A percentile compares a stretch with the other conserved stretches of the same genome.
Evolutionary conservation across 2,329 filamentous ascomycete species (phyloP).

Genomic region (Incumbomyces delicatus): DNA sequence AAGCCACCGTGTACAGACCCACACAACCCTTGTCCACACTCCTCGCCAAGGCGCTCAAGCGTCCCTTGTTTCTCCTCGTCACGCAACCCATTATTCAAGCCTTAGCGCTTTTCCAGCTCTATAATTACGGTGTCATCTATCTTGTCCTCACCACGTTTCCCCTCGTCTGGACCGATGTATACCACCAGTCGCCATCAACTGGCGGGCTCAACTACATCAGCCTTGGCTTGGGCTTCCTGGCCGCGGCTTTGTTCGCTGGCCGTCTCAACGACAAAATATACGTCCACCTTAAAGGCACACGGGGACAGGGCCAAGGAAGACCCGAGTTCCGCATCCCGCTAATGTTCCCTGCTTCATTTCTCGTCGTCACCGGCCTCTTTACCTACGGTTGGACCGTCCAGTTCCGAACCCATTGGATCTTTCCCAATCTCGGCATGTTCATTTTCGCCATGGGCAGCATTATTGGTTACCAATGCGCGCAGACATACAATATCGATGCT

Average conservation of each 20-base stretch:
- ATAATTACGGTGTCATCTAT: not conserved
- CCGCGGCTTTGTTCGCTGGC: constrained; percentile 23
- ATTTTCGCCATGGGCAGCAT: constrained; percentile 42
- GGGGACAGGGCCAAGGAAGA: constrained; percentile 32
- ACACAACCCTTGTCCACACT: constrained; percentile 17
- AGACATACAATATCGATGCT: constrained; percentile 35
- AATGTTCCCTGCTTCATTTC: constrained; percentile 34
- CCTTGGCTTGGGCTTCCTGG: constrained; percentile 52
- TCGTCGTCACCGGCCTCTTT: constrained; percentile 42
- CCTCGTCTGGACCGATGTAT: constrained; percentile 45
- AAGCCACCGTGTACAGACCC: constrained; percentile 33
- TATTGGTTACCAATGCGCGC: constrained; percentile 34
- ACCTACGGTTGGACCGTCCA: constrained; percentile 43
- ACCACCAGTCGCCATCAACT: constrained; percentile 47
- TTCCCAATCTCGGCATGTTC: constrained; percentile 41
- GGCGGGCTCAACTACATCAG: constrained; percentile 58
- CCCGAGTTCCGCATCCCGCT: constrained; percentile 36
- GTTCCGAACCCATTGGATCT: constrained; percentile 34
- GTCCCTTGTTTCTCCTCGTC: constrained; percentile 44
- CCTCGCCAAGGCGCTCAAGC: constrained; percentile 32
- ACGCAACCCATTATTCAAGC: constrained; percentile 51
- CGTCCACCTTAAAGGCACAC: constrained; percentile 19
- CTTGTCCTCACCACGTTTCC: constrained; percentile 21
- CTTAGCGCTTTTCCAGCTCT: constrained; percentile 33
- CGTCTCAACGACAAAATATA: too few species aligned